A percentile compares a stretch with the other conserved stretches of the same genome.
Conservation (phyloP, 345 rosid genomes). For the Zanthoxylum bungeanum region DNA sequence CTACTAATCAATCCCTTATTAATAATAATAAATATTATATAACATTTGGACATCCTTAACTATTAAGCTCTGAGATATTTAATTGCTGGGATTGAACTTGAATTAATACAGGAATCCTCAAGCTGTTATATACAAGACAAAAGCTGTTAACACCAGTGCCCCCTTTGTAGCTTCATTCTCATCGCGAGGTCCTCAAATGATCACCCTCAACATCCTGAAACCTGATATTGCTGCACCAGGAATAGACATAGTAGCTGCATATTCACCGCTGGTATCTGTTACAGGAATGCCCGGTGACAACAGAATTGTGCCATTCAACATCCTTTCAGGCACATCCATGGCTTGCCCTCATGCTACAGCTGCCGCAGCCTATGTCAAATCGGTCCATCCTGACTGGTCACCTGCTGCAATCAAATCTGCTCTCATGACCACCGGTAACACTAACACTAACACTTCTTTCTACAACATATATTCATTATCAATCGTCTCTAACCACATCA, state of each 20-base stretch:
- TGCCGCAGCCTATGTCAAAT: slow-evolving; percentile 81
- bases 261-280: slow-evolving; percentile 42
- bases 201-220: slow-evolving; percentile 68
- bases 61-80: not conserved
- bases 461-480: not conserved
- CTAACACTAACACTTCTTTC: not conserved
- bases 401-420: slow-evolving; percentile 86
- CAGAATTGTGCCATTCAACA: slow-evolving; percentile 39
- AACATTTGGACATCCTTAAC: not conserved
- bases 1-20: not conserved
- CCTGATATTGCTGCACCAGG: slow-evolving; percentile 95
- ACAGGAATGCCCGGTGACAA: slow-evolving; percentile 42
- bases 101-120: slow-evolving; percentile 50
- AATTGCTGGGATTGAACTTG: not conserved
- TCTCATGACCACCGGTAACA: slow-evolving; percentile 68
- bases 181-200: slow-evolving; percentile 72
- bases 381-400: slow-evolving; percentile 82
- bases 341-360: slow-evolving; percentile 82
- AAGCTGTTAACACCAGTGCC: slow-evolving; percentile 32
- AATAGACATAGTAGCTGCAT: slow-evolving; percentile 69
- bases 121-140: slow-evolving; percentile 58
- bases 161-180: slow-evolving; percentile 72
- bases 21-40: no score
- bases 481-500: not conserved
- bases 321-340: slow-evolving; percentile 90